Evolutionary conservation across 2,329 filamentous ascomycete species (phyloP).

Genomic region (Neurospora sp.): DNA sequence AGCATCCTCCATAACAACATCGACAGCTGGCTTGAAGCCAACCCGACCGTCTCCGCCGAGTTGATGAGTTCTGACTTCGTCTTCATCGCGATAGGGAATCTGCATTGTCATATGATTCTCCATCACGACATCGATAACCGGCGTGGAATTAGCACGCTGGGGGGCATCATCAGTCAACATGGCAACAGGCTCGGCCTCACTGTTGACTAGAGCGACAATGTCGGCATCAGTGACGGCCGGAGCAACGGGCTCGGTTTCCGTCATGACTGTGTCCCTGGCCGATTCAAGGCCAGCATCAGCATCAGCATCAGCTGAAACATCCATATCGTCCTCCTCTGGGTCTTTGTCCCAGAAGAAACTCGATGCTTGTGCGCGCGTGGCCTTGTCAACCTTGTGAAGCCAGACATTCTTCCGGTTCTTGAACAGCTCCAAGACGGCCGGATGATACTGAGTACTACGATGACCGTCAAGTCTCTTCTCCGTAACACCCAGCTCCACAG

Average conservation of each 20-base stretch:
- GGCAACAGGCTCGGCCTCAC: not conserved
- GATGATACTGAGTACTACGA: not conserved
- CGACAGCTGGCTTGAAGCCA: not conserved
- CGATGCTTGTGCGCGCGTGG: not conserved
- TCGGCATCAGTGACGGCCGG: not conserved
- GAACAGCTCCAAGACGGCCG: conserved; percentile 4
- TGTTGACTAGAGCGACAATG: not conserved
- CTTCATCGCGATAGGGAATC: not conserved
- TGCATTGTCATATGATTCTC: not conserved
- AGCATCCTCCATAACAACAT: not conserved
- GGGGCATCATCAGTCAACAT: not conserved
- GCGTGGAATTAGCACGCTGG: not conserved
- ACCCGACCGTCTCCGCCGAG: not conserved
- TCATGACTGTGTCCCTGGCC: not conserved
- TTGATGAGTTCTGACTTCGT: not conserved
- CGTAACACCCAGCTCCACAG: conserved; percentile 2
- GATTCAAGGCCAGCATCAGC: not conserved
- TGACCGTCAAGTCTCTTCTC: conserved; percentile 1
- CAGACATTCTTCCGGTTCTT: conserved; percentile 1
- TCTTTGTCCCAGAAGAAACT: conserved; percentile 3
- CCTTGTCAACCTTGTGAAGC: not conserved
- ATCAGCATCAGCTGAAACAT: not conserved
- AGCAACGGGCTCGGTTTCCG: not conserved
- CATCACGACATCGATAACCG: not conserved
- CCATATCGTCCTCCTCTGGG: not conserved